A percentile compares a stretch with the other conserved stretches of the same genome.
Evolutionary conservation across 202 grass and related monocot genomes (phyloP).

Genomic region (Schoenoplectus tabernaemontani): DNA sequence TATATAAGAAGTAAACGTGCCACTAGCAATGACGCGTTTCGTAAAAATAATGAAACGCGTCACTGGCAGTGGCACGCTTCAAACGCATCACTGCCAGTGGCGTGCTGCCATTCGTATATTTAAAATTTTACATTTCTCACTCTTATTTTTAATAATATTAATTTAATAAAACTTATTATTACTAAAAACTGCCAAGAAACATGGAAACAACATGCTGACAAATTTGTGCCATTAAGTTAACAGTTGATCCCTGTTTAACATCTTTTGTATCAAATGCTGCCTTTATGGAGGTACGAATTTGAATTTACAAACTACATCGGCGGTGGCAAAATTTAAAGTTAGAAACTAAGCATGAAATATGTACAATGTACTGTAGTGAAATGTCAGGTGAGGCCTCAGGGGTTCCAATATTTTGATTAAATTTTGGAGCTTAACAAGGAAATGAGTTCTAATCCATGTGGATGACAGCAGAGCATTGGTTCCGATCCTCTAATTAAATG

Average conservation of each 20-base stretch:
- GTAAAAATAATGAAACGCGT: no score
- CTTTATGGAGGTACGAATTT: background rate
- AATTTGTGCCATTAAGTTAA: background rate
- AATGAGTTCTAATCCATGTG: background rate
- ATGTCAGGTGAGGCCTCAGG: background rate
- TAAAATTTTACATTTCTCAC: no score
- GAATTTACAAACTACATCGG: conserved; percentile 11
- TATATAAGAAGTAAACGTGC: no score
- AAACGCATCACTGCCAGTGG: no score
- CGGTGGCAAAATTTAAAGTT: conserved; percentile 14
- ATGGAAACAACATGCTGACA: no score
- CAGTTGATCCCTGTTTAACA: background rate
- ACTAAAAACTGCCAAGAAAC: no score
- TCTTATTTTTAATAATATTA: no score
- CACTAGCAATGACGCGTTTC: no score
- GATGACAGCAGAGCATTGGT: background rate
- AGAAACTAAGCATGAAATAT: background rate
- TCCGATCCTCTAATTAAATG: background rate
- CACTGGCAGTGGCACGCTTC: no score
- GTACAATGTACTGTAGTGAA: background rate
- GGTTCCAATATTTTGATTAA: background rate
- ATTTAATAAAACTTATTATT: no score
- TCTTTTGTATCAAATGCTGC: background rate
- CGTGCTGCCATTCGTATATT: no score
- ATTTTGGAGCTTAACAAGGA: background rate